Percentiles rank a stretch among this genome's conserved stretches.
Conservation (phyloP, 2,329 filamentous ascomycete genomes). For the Thielaviopsis punctulata region DNA sequence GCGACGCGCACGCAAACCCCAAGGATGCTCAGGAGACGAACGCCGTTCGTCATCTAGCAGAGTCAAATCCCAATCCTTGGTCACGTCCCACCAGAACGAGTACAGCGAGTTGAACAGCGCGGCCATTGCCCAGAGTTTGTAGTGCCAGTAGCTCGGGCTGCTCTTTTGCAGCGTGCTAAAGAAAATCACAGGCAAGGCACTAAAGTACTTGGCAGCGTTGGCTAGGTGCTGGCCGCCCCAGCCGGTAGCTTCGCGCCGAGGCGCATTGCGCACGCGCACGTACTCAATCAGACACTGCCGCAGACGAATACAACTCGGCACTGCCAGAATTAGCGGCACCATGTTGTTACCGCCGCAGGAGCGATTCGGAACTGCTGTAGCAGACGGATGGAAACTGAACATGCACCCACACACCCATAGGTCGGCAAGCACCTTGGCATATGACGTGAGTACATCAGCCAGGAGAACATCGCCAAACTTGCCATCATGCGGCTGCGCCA, state of each 20-base stretch:
- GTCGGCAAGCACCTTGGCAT: conserved; percentile 81
- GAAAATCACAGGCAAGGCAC: conserved; percentile 79
- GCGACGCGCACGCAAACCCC: conserved; percentile 58
- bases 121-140: conserved; percentile 50
- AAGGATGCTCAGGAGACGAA: conserved; percentile 48
- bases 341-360: conserved; percentile 62
- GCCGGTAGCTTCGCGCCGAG: conserved; percentile 37
- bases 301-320: conserved; percentile 73
- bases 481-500: conserved; percentile 72
- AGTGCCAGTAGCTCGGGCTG: conserved; percentile 25
- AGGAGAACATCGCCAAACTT: conserved; percentile 91
- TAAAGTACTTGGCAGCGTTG: conserved; percentile 91
- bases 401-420: conserved; percentile 81
- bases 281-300: conserved; percentile 89
- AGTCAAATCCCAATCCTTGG: conserved; percentile 90
- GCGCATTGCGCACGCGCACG: conserved; percentile 45
- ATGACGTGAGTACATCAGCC: conserved; percentile 86
- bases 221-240: conserved; percentile 79
- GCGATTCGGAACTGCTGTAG: conserved; percentile 66
- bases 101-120: conserved; percentile 75
- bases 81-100: conserved; percentile 97
- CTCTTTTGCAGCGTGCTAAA: conserved; percentile 57
- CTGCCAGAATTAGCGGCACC: conserved; percentile 67
- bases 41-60: conserved; percentile 49
- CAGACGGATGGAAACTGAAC: conserved; percentile 56